Percentiles rank a stretch among this genome's conserved stretches.
These are phyloP conservation scores for Parsonsia alboflavescens DNA, from an alignment of 257 asterid genomes.

Conservation along the genomic window DNA sequence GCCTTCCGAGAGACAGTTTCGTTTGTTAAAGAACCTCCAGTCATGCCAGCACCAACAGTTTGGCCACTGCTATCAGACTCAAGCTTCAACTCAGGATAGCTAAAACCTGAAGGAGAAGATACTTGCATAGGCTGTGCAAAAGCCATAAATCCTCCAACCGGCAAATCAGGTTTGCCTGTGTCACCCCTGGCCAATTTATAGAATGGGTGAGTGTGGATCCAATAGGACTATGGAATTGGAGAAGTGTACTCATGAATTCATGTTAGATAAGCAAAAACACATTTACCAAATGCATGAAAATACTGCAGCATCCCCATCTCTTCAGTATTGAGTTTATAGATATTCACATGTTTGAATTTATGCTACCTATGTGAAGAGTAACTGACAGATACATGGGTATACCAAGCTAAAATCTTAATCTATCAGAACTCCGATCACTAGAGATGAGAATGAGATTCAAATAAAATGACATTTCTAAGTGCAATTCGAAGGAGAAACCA, in stretches of 20 bases:
- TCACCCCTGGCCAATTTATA: conserved; percentile 35
- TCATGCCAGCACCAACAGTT: conserved; percentile 28
- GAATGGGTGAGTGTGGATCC: not conserved
- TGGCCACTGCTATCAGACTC: conserved; percentile 37
- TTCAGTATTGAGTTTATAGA: no score
- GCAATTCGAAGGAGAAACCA: not conserved
- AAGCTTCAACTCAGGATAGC: conserved; percentile 34
- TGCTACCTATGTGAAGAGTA: not conserved
- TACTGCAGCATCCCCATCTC: not conserved
- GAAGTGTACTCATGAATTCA: not conserved
- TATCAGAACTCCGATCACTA: not conserved
- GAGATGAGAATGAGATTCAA: not conserved
- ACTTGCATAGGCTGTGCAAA: conserved; percentile 22
- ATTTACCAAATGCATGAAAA: not conserved
- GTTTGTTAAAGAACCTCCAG: conserved; percentile 38
- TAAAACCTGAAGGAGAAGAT: conserved; percentile 24
- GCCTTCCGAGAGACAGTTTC: conserved; percentile 93
- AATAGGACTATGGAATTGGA: not conserved
- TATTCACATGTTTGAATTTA: not conserved
- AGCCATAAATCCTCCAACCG: conserved; percentile 25
- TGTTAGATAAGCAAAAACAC: not conserved
- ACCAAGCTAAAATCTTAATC: not conserved
- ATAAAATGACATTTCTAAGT: not conserved
- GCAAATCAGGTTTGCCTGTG: conserved; percentile 30
- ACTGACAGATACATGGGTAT: not conserved